Percentiles rank a stretch among this genome's conserved stretches.
Evolutionary conservation across 2,329 filamentous ascomycete species (phyloP).

Genomic region (Phialocephala subalpina): DNA sequence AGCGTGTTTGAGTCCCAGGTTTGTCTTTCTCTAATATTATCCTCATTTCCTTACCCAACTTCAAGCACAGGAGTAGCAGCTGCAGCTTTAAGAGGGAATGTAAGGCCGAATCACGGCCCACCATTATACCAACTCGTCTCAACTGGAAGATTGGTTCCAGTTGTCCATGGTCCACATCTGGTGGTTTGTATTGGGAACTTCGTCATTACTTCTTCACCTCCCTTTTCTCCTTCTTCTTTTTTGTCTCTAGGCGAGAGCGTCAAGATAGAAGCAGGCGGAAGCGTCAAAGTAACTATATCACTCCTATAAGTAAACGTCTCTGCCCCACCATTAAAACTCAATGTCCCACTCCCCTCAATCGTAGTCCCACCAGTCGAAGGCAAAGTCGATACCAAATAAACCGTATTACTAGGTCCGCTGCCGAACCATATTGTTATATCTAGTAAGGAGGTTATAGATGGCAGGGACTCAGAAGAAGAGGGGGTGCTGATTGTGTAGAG

Average conservation of each 20-base stretch:
- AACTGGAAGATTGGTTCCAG: neutral
- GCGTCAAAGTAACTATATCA: neutral
- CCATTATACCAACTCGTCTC: neutral
- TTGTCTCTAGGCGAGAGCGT: neutral
- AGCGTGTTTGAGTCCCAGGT: constrained; percentile 5
- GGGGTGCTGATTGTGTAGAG: neutral
- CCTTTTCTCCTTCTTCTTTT: neutral
- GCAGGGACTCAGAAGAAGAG: neutral
- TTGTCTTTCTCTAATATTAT: too few relatives aligned
- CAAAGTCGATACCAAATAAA: neutral
- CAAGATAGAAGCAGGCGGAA: neutral
- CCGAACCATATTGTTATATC: neutral
- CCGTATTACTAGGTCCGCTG: neutral
- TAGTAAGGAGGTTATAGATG: neutral
- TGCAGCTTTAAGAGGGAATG: neutral
- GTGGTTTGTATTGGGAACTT: neutral
- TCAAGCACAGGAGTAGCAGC: neutral
- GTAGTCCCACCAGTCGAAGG: neutral
- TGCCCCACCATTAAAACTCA: neutral
- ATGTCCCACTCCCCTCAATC: neutral
- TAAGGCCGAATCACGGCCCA: neutral
- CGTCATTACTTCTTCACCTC: neutral
- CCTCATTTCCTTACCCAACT: too few relatives aligned
- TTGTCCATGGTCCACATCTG: constrained; percentile 1
- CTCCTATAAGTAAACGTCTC: neutral